A percentile compares a stretch with the other conserved stretches of the same genome.
Conservation (phyloP, 2,329 filamentous ascomycete species). For the Pestalotiopsis sp. region DNA sequence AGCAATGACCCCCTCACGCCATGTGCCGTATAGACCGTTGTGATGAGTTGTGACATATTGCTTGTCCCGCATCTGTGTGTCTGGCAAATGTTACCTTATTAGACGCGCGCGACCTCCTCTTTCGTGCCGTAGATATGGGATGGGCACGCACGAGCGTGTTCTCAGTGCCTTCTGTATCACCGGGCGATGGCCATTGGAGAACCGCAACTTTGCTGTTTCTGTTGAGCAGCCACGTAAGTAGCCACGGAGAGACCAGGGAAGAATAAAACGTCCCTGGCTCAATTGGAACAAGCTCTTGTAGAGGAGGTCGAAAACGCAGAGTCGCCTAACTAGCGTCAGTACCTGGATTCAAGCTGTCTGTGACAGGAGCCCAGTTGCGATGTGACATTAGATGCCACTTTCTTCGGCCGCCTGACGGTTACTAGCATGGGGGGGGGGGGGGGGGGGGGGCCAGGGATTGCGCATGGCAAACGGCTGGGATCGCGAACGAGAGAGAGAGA, state of each 20-base stretch:
- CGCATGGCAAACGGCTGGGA: neutral
- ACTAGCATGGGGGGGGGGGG: neutral
- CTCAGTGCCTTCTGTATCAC: neutral
- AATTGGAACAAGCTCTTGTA: neutral
- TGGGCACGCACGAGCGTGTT: neutral
- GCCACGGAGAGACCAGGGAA: neutral
- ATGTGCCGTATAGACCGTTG: neutral
- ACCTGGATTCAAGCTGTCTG: neutral
- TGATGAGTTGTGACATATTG: slow-evolving; percentile 3
- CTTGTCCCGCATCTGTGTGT: slow-evolving; percentile 5
- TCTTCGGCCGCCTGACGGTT: neutral
- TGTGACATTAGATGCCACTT: neutral
- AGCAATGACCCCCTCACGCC: neutral
- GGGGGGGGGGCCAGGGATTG: neutral
- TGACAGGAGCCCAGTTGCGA: neutral
- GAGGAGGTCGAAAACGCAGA: neutral
- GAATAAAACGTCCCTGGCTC: neutral
- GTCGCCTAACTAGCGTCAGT: neutral
- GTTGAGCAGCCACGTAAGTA: too few relatives aligned
- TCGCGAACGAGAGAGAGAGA: neutral
- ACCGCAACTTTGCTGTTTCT: too few relatives aligned
- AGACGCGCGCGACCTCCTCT: neutral
- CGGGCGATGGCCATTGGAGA: too few relatives aligned
- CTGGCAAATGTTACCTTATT: neutral
- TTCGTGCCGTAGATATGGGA: neutral